Base-by-base conservation (phyloP, 2,329 filamentous ascomycete species). In the Xylaria sp. region DNA sequence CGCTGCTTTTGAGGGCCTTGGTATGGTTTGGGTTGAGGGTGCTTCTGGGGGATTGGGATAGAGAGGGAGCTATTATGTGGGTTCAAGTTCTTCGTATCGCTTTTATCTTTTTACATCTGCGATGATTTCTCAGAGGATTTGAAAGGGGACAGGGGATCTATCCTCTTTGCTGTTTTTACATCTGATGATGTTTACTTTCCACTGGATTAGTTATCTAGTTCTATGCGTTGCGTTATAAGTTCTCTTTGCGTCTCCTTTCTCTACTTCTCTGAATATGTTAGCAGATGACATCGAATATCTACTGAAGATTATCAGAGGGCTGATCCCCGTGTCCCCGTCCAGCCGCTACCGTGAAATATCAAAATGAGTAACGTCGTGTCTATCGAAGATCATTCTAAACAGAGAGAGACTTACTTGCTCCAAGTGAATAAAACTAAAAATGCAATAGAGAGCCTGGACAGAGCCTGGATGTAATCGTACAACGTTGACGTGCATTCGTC, bases 401-500 rank as follows among this genome's bases (percentile, higher is more conserved):
- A 39, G 15, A 9, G 15, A 9, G n/a, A 13, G 25, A 23, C 34
- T 39, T 9, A 9, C 23, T 13, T 15, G 10, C 25, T 8, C 28
- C 32, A 7, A n/a, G 36, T 28, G 41, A 9, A 20, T 39, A 48
- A 20, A 34, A 12, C 18, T n/a, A n/a, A 45, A 50, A 28, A 45
- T 28, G 12, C n/a, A 34, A 43, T 8, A 25, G 18, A 6, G n/a
- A n/a, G n/a, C n/a, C n/a, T n/a, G n/a, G n/a, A n/a, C n/a, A n/a
- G n/a, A 32, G 30, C 8, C 12, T n/a, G 23, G n/a, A 30, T 18
- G 13, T 57, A 65, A 52, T 60, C 46, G 32, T 67, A 67, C 53
- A 67, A 60, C 36, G 13, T n/a, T n/a, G n/a, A 55, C 55, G 34
- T 67, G 28, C 55, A 50, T 63, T 46, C 8, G 45, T 63, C 55